phyloP scores from a whole-genome alignment of 257 asterid genomes.

The Rauvolfia tetraphylla region DNA sequence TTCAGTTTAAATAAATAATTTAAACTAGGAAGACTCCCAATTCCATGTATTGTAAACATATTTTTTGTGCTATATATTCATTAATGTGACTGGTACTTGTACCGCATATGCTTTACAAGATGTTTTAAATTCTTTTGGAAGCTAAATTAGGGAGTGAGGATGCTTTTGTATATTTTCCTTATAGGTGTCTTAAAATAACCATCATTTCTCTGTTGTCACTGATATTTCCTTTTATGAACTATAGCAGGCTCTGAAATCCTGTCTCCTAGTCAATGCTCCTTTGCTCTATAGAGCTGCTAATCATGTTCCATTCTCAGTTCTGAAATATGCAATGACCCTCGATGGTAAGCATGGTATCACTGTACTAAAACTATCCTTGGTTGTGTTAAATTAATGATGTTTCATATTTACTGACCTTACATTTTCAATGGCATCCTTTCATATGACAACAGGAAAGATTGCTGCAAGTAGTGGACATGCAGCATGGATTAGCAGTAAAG shows the following conservation, averaged over 20 bases:
- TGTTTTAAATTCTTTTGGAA: not conserved
- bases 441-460: conserved; percentile 64
- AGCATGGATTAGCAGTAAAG: conserved; percentile 94
- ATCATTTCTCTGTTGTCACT: not conserved
- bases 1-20: no score
- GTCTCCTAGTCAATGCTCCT: conserved; percentile 95
- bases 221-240: not conserved
- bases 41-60: not conserved
- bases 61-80: not conserved
- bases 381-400: not conserved
- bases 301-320: conserved; percentile 87
- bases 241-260: conserved; percentile 80
- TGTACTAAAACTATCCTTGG: conserved; percentile 17
- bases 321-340: conserved; percentile 97
- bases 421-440: conserved; percentile 8
- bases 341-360: conserved; percentile 68
- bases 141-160: not conserved
- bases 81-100: not conserved
- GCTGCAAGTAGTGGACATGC: conserved; percentile 97
- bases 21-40: not conserved
- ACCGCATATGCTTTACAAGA: not conserved
- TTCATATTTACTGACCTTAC: conserved; percentile 2
- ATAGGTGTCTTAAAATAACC: not conserved
- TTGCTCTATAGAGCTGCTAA: conserved; percentile 86
- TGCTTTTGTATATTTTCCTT: not conserved